A percentile compares a stretch with the other conserved stretches of the same genome.
These are phyloP conservation scores for Anthostomella pinea DNA, from an alignment of 2,329 filamentous ascomycete species.

Conservation along the genomic window DNA sequence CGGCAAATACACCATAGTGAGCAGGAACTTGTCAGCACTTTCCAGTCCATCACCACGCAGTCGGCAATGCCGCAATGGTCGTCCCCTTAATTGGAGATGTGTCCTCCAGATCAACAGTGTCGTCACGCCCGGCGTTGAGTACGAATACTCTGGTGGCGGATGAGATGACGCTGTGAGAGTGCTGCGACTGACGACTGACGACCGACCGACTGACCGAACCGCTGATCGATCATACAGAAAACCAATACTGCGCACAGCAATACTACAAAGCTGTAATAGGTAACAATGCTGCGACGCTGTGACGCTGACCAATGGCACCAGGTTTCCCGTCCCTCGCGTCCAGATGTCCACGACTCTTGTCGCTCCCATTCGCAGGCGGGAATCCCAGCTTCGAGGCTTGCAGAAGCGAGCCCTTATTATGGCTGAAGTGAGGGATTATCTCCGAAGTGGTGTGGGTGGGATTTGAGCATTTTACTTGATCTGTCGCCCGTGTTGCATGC, in stretches of 20 bases:
- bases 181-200: too few relatives aligned
- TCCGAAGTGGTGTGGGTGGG: conserved; percentile 29
- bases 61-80: too few relatives aligned
- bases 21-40: too few relatives aligned
- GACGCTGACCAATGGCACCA: conserved; percentile 14
- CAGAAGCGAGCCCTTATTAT: conserved; percentile 6
- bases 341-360: conserved; percentile 6
- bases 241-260: neutral
- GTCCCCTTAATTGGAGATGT: too few relatives aligned
- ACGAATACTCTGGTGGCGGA: too few relatives aligned
- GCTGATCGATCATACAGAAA: too few relatives aligned
- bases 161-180: too few relatives aligned
- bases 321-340: conserved; percentile 2
- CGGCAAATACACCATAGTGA: too few relatives aligned
- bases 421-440: conserved; percentile 30
- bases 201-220: too few relatives aligned
- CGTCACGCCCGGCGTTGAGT: too few relatives aligned
- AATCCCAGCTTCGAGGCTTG: conserved; percentile 26
- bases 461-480: conserved; percentile 27
- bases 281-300: conserved; percentile 1
- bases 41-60: too few relatives aligned
- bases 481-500: conserved; percentile 28
- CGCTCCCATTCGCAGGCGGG: conserved; percentile 14
- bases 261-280: neutral
- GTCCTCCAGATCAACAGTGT: too few relatives aligned